Base-by-base conservation (phyloP, 2,329 filamentous ascomycete genomes). In the Gnomoniopsis sp. region DNA sequence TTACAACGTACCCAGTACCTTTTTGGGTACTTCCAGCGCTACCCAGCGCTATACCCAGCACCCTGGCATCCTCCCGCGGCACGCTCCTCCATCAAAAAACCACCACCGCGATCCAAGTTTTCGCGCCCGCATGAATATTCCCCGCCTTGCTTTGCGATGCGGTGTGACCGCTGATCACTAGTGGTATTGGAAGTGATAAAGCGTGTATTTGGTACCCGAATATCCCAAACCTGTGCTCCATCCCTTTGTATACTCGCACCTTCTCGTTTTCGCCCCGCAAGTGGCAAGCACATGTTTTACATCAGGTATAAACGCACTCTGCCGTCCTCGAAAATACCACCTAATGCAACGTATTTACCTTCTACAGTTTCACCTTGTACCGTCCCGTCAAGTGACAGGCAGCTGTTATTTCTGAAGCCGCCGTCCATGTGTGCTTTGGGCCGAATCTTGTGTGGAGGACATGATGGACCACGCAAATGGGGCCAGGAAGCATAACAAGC, bases 401-500 rank as follows among this genome's bases (percentile, higher is more conserved):
- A 43, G 33, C 14, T 23, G 34, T 21, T 22, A 22, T 6, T 15
- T 12, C 4, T 43, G 1, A 51, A 15, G 26, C 11, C 26, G 21
- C 17, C 23, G 23, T 47, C 17, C 17, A 58, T 58, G 56, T 48
- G 14, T 53, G 34, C 43, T 22, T 49, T 26, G 34, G 44, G 33
- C 21, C 38, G 11, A 2, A 30, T 23, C 23, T 58, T 15, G 46
- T 21, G 55, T 44, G 50, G 46, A 34, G 49, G 53, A 53, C 61
- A 66, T 59, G 63, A 72, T 72, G 68, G 75, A 77, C 30, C 66
- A 62, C 21, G 19, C 34, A 23, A 49, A 44, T 36, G 56, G 56
- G 2, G 51, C 57, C 59, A 77, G 74, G 66, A 73, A 71, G 62
- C 68, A 81, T 65, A 56, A 56, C 53, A 95, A 95, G 74, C 79